Base-by-base conservation (phyloP, 768 basidiomycete species). In the Lentinula boryana region DNA sequence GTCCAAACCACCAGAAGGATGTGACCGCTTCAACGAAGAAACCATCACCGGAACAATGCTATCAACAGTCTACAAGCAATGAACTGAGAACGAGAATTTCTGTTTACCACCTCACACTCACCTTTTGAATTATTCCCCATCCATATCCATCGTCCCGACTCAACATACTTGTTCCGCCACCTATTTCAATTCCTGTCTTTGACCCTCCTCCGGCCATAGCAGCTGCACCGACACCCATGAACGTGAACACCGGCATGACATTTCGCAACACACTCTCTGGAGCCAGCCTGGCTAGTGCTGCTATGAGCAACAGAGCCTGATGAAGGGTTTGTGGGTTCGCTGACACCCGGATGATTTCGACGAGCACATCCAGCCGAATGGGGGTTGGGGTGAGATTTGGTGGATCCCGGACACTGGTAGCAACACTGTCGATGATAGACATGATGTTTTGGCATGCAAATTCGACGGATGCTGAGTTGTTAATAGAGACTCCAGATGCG, bases 221-320 rank as follows among this genome's bases (percentile, higher is more conserved):
- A 41, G 40, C 55, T 5, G 40, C 55, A 23, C 55, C 55, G 3
- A 56, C 40, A 40, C 97, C 96, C 93, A 98, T 98, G 75, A 98
- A 98, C 0, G 95, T 98, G 78, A 99, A 98, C 49, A 99, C 87
- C 3, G 97, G 96, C 93, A 99, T 97, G 55, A 98, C 83, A 66
- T 96, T 94, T 68, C 91, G 93, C 12, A 98, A 78, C 33, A 96
- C 93, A 10, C 93, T 91, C 60, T 95, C 93, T 0, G 96, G 95
- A 0, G 89, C 87, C 38, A 98, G 77, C 16, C 87, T 83, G 2
- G 93, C 91, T 59, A 98, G 73, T 63, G 80, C 88, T 5, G 94
- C 88, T 73, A 97, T 88, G 35, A 98, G 79, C 27, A 98, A 79
- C 2, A 98, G 76, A 0, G 94, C 93, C 70, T 96, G 91, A 65